Conservation (phyloP, 441 rosid genomes). For the Gossypium aridum region DNA sequence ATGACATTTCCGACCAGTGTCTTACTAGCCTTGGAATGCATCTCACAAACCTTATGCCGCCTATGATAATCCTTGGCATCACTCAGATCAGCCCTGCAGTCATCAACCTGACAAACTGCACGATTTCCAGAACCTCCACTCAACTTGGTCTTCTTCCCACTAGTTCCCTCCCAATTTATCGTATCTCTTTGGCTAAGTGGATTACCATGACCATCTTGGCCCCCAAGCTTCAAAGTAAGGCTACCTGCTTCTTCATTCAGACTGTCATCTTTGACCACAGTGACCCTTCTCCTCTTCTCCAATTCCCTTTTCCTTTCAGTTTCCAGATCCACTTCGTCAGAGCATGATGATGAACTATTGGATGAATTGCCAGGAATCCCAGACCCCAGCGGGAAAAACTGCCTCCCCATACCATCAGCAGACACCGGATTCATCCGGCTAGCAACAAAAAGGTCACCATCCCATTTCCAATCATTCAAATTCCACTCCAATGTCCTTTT, state of each 20-base stretch:
- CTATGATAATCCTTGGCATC: constrained; percentile 92
- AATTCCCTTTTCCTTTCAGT: constrained; percentile 47
- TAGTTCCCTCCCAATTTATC: constrained; percentile 35
- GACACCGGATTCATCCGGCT: constrained; percentile 49
- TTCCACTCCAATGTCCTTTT: constrained; percentile 79
- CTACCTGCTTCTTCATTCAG: constrained; percentile 35
- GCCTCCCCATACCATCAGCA: constrained; percentile 32
- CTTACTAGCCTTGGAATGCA: constrained; percentile 88
- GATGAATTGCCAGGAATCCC: constrained; percentile 54
- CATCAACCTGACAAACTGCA: constrained; percentile 89
- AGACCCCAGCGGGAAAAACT: constrained; percentile 45
- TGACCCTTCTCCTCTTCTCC: constrained; percentile 79
- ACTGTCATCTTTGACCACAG: constrained; percentile 45
- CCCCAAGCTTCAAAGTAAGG: constrained; percentile 69
- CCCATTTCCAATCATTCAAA: constrained; percentile 97
- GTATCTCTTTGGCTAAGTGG: constrained; percentile 32
- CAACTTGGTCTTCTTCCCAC: constrained; percentile 65
- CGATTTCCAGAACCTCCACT: constrained; percentile 50
- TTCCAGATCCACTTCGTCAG: constrained; percentile 66
- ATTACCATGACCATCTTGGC: constrained; percentile 41
- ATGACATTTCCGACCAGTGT: constrained; percentile 81
- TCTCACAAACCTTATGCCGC: constrained; percentile 92
- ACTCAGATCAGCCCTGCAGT: constrained; percentile 89
- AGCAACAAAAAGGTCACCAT: constrained; percentile 89
- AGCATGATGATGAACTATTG: constrained; percentile 69